Evolutionary conservation across 208 protist genomes (phyloP).

Genomic region (Trypanosoma lewisi): DNA sequence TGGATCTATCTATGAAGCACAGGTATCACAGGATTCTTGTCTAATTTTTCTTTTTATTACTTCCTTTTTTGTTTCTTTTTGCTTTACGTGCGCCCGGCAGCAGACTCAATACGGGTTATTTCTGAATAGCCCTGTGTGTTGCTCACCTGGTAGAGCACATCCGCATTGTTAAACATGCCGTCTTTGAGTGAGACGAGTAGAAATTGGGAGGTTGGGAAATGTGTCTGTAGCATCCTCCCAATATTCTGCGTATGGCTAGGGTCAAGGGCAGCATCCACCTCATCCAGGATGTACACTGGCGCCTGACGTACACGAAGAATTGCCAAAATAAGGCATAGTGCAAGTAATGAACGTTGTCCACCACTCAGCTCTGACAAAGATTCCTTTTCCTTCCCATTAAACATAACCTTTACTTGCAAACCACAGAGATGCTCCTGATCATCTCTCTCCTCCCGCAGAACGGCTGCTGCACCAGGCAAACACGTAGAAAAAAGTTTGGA

Average conservation of each 20-base stretch:
- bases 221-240: conserved; percentile 95
- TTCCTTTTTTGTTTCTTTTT: neutral
- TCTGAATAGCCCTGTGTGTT: conserved; percentile 91
- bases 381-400: conserved; percentile 98
- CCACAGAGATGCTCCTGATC: conserved; percentile 82
- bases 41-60: too few species aligned
- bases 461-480: conserved; percentile 94
- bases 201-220: conserved; percentile 99
- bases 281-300: conserved; percentile 99
- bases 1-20: too few species aligned
- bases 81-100: neutral
- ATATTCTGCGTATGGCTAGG: conserved; percentile 99
- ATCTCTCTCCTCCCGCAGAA: conserved; percentile 87
- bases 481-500: conserved; percentile 97
- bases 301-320: conserved; percentile 99
- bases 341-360: conserved; percentile 99
- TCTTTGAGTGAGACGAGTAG: conserved; percentile 99
- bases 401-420: conserved; percentile 94
- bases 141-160: conserved; percentile 98
- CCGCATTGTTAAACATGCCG: conserved; percentile 99
- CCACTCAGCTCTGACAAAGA: conserved; percentile 98
- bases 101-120: conserved; percentile 55
- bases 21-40: too few species aligned
- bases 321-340: conserved; percentile 98
- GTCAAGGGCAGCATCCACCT: conserved; percentile 99